These are phyloP conservation scores for Apiospora koreana DNA, from an alignment of 2,329 filamentous ascomycete genomes.

Conservation along the genomic window DNA sequence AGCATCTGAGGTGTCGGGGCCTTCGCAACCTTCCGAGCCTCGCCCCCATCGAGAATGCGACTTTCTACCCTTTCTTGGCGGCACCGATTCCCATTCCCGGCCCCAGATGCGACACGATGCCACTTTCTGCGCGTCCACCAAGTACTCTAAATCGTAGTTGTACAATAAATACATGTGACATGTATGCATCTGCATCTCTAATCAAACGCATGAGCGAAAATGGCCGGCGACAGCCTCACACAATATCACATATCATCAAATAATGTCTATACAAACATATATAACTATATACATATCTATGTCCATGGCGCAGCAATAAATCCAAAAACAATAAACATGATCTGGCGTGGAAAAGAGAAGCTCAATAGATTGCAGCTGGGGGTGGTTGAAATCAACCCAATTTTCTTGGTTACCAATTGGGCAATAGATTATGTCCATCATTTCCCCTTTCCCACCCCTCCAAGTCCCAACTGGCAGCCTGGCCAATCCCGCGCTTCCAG, in stretches of 20 bases:
- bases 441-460: not conserved
- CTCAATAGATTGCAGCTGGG: not conserved
- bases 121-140: not conserved
- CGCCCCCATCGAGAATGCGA: constrained; percentile 3
- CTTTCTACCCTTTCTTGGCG: not conserved
- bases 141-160: not conserved
- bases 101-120: not conserved
- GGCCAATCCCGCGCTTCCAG: not conserved
- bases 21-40: constrained; percentile 7
- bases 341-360: not conserved
- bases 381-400: constrained; percentile 2
- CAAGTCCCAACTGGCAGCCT: not conserved
- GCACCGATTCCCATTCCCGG: not conserved
- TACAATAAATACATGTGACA: too few relatives aligned
- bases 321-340: not conserved
- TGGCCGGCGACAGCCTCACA: too few relatives aligned
- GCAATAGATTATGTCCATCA: not conserved
- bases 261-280: too few relatives aligned
- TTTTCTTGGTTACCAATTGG: not conserved
- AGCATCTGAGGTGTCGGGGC: not conserved
- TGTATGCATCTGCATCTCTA: too few relatives aligned
- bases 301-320: too few relatives aligned
- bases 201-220: too few relatives aligned
- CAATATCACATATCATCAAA: too few relatives aligned
- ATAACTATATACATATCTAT: too few relatives aligned